Percentiles rank a stretch among this genome's conserved stretches.
Conservation (phyloP, 1,284 basidiomycete genomes). For the Puccinia coronata region DNA sequence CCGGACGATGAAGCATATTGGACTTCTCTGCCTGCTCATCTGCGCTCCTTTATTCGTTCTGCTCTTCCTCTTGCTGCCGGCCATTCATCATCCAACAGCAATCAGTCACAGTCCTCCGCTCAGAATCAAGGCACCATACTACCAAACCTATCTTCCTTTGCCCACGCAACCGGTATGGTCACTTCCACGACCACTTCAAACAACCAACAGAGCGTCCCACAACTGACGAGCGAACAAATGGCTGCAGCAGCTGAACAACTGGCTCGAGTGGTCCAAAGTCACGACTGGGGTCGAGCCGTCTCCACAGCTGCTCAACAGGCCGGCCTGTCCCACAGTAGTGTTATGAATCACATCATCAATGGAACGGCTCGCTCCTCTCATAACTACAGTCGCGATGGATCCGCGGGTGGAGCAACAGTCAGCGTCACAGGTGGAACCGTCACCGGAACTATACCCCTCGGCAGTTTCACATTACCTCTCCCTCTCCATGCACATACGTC, state of each 20-base stretch:
- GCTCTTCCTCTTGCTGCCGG: constrained; percentile 63
- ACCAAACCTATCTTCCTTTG: constrained; percentile 54
- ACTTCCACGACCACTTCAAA: constrained; percentile 52
- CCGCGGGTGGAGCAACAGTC: constrained; percentile 40
- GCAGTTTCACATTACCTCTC: constrained; percentile 63
- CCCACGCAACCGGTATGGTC: constrained; percentile 54
- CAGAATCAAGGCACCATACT: constrained; percentile 51
- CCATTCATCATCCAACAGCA: constrained; percentile 52
- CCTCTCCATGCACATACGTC: constrained; percentile 62
- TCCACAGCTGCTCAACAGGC: constrained; percentile 45
- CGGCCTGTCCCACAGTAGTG: constrained; percentile 36
- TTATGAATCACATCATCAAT: constrained; percentile 46
- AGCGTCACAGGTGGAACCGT: constrained; percentile 64
- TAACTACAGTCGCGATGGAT: constrained; percentile 44
- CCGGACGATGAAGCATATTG: constrained; percentile 65
- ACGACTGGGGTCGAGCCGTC: constrained; percentile 55
- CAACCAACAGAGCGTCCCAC: constrained; percentile 52
- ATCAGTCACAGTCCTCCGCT: constrained; percentile 49
- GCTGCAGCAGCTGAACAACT: constrained; percentile 56
- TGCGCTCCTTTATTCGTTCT: constrained; percentile 65
- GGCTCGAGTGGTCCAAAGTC: constrained; percentile 57
- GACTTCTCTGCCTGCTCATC: constrained; percentile 65
- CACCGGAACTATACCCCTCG: constrained; percentile 70
- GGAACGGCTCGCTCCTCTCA: constrained; percentile 39
- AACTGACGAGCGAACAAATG: constrained; percentile 57